A percentile compares a stretch with the other conserved stretches of the same genome.
phyloP scores from a whole-genome alignment of 306 rosid species.

The Quercus agrifolia region DNA sequence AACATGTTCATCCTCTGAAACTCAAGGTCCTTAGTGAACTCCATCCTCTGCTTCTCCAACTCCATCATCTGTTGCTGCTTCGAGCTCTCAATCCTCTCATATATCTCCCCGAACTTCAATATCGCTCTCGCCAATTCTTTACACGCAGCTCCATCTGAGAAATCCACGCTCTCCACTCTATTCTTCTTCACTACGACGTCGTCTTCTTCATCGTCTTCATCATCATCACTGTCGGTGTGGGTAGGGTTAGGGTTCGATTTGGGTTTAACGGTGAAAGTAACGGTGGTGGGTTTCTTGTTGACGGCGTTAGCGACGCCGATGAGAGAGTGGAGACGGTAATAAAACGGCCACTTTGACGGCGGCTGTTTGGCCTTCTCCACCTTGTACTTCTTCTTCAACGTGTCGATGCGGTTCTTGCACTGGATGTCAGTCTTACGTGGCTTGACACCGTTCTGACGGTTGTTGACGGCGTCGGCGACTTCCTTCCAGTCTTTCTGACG shows the following conservation, averaged over 20 bases:
- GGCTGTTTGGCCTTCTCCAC: slow-evolving; percentile 38
- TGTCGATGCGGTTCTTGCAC: slow-evolving; percentile 53
- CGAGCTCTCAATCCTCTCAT: slow-evolving; percentile 43
- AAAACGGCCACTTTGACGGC: slow-evolving; percentile 45
- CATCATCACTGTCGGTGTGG: slow-evolving; percentile 5
- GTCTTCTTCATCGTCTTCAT: background rate
- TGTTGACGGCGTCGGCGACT: slow-evolving; percentile 38
- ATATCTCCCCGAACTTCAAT: slow-evolving; percentile 41
- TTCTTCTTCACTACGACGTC: slow-evolving; percentile 12
- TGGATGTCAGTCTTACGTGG: slow-evolving; percentile 38
- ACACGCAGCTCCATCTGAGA: slow-evolving; percentile 30
- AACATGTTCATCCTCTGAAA: slow-evolving; percentile 47
- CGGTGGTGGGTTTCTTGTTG: slow-evolving; percentile 7
- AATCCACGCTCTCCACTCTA: slow-evolving; percentile 18
- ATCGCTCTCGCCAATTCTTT: slow-evolving; percentile 50
- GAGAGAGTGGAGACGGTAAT: slow-evolving; percentile 30
- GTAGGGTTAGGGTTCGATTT: slow-evolving; percentile 1
- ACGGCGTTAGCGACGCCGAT: slow-evolving; percentile 18
- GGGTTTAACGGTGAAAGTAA: slow-evolving; percentile 13
- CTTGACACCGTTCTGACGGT: slow-evolving; percentile 19
- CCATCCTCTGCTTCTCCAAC: slow-evolving; percentile 53
- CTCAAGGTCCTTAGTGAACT: slow-evolving; percentile 46
- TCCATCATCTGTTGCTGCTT: slow-evolving; percentile 42
- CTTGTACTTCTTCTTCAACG: slow-evolving; percentile 56
- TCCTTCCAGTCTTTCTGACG: slow-evolving; percentile 56